Base-by-base conservation (phyloP, 139 green algal species). In the Chlamydomonas sp. region DNA sequence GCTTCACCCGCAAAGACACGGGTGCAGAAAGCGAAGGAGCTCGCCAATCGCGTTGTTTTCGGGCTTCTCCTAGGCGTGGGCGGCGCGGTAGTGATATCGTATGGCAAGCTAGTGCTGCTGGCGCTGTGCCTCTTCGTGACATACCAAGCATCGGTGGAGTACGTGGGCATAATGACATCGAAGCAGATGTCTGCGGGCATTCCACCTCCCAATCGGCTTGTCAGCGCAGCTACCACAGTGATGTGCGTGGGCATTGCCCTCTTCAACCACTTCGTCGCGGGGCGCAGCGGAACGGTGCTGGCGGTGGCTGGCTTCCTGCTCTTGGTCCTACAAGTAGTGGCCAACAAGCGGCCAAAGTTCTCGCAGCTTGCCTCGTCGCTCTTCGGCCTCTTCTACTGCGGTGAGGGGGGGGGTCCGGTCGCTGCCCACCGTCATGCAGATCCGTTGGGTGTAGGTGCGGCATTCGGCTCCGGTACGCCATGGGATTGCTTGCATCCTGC, bases 321-420 rank as follows among this genome's bases (percentile, higher is more conserved):
- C 72, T 91, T 98, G 7, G 94, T 93, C 49, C 89, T 97, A 77
- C 93, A 99, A 75, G 88, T 98, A 4, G 60, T 97, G 3, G 87
- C 86, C 10, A 91, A 88, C 10, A 86, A 91, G 67, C 96, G 96
- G 86, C 95, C 96, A 12, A 95, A 92, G 76, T 98, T 98, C 75
- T 85, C 94, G 17, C 95, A 98, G 92, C 93, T 99, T 57, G 93
- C 97, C 1, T 96, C 94, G 2, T 94, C 94, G 5, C 83, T 98
- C 15, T 98, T 99, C 91, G 97, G 96, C 31, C 87, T 99, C 31
- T 96, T 99, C 61, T 99, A 99, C 91, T 99, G 97, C 85, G 96
- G 96, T 98, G 66, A 78, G 31, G 31, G 31, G 31, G 31, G 31
- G 31, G 31, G 31, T 49, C 31, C 31, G 31, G 31, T 49, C 31